Conservation (phyloP, 2,329 filamentous ascomycete species). For the Laburnicola sp. region DNA sequence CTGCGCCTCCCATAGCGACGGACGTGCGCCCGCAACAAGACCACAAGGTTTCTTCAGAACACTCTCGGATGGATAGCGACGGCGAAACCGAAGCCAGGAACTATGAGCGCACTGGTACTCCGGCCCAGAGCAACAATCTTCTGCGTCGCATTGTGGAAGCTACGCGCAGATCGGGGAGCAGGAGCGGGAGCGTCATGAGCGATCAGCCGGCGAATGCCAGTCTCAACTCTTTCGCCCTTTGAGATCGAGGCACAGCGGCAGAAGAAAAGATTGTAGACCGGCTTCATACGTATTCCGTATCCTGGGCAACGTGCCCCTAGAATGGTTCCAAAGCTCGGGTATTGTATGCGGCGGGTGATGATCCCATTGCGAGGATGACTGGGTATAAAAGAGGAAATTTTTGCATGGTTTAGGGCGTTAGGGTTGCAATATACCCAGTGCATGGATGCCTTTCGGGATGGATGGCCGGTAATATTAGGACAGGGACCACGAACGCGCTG, state of each 20-base stretch:
- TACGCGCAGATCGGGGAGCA: constrained; percentile 9
- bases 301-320: no score
- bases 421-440: constrained; percentile 7
- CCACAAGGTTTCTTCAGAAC: no score
- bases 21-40: constrained; percentile 21
- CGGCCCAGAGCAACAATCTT: constrained; percentile 1
- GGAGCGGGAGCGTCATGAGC: constrained; percentile 15
- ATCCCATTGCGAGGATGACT: neutral
- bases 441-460: neutral
- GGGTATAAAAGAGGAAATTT: neutral
- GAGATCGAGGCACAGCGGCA: no score
- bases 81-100: constrained; percentile 8
- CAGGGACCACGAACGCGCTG: no score
- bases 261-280: no score
- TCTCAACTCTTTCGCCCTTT: constrained; percentile 24
- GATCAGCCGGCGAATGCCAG: constrained; percentile 11
- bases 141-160: constrained; percentile 7
- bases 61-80: constrained; percentile 4
- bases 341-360: no score
- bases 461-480: no score
- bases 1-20: constrained; percentile 35
- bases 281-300: no score
- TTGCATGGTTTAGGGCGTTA: neutral
- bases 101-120: no score
- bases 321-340: no score